Conservation (phyloP, 352 stramenopile species). For the Phytophthora gonapodyides region DNA sequence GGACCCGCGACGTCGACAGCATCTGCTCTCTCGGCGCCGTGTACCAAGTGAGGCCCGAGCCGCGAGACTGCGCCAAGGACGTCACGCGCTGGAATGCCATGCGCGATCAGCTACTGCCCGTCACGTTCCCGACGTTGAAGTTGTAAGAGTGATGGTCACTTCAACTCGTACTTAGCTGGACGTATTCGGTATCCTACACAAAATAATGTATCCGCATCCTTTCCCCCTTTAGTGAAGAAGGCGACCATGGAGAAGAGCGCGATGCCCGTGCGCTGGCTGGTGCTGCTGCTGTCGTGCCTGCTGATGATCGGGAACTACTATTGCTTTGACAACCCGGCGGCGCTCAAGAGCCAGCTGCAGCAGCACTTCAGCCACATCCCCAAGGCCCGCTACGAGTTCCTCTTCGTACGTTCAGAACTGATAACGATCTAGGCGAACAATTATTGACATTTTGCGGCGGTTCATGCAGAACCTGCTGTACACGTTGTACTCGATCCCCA, state of each 20-base stretch:
- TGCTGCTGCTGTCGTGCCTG: constrained; percentile 87
- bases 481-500: constrained; percentile 93
- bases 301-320: constrained; percentile 93
- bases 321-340: constrained; percentile 90
- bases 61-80: too few relatives aligned
- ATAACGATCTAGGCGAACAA: constrained; percentile 2
- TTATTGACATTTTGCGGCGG: background rate
- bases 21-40: constrained; percentile 3
- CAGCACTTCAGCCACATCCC: constrained; percentile 80
- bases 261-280: constrained; percentile 78
- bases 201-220: constrained; percentile 16
- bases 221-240: background rate
- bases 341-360: constrained; percentile 88
- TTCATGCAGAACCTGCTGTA: constrained; percentile 90
- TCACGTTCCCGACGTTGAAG: background rate
- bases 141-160: constrained; percentile 15
- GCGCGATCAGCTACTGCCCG: too few relatives aligned
- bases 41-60: too few relatives aligned
- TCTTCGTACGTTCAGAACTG: constrained; percentile 57
- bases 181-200: constrained; percentile 8
- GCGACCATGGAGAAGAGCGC: constrained; percentile 71
- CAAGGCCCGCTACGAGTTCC: constrained; percentile 81
- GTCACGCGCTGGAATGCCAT: too few relatives aligned
- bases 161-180: constrained; percentile 32
- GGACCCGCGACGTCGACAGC: background rate